phyloP scores from a whole-genome alignment of 257 asterid genomes.

The Fraxinus quadrangulata region DNA sequence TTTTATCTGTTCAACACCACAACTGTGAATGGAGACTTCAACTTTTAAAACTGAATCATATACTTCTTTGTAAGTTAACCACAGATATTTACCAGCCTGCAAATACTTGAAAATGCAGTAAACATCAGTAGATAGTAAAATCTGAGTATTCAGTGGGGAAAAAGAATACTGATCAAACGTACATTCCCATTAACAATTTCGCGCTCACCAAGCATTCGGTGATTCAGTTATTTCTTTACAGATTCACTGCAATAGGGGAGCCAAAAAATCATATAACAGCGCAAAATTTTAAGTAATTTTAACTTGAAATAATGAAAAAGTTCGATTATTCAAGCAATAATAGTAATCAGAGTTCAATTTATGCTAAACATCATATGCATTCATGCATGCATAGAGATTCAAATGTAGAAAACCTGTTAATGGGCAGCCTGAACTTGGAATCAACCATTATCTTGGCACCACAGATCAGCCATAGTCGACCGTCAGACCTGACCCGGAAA shows the following conservation, averaged over 20 bases:
- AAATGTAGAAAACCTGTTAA: not conserved
- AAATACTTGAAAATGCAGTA: conserved; percentile 3
- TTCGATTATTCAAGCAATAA: not conserved
- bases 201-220: conserved; percentile 78
- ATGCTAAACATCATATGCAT: not conserved
- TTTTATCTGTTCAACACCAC: conserved; percentile 56
- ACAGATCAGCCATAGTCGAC: not conserved
- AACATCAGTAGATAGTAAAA: not conserved
- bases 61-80: conserved; percentile 72
- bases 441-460: too few relatives aligned
- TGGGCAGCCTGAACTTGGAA: not conserved
- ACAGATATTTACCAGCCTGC: conserved; percentile 66
- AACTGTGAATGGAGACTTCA: conserved; percentile 59
- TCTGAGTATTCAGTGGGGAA: not conserved
- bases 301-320: not conserved
- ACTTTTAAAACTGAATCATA: conserved; percentile 55
- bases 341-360: not conserved
- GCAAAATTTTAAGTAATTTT: not conserved
- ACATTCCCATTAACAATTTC: conserved; percentile 66
- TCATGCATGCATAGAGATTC: not conserved
- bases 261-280: not conserved
- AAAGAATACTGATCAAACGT: not conserved
- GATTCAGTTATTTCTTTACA: conserved; percentile 48
- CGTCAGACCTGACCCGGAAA: not conserved
- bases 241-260: conserved; percentile 51